phyloP scores from a whole-genome alignment of 176 grass and related monocot genomes.

The Sorghum bicolor region Sorghum_bicolor_NCBIv3 NC_012877.2:2075501-2076000 shows the following conservation, averaged over 20 bases:
- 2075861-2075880: conserved; percentile 17
- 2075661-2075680: too few relatives aligned
- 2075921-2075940: neutral
- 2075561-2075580: too few relatives aligned
- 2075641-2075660: too few relatives aligned
- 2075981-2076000: conserved; percentile 45
- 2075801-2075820: neutral
- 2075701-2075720: too few relatives aligned
- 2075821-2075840: neutral
- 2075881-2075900: neutral
- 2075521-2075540: too few relatives aligned
- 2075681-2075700: too few relatives aligned
- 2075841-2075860: neutral
- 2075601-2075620: too few relatives aligned
- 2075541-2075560: too few relatives aligned
- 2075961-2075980: neutral
- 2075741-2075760: neutral
- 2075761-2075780: neutral
- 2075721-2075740: neutral
- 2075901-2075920: conserved; percentile 5
- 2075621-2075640: too few relatives aligned
- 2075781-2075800: neutral
- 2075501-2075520: too few relatives aligned
- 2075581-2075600: too few relatives aligned
- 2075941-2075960: neutral